Evolutionary conservation across 768 basidiomycete species (phyloP), one percentile per base, ranked within the genome.

Genomic region (Gymnopilus dilepis): DNA sequence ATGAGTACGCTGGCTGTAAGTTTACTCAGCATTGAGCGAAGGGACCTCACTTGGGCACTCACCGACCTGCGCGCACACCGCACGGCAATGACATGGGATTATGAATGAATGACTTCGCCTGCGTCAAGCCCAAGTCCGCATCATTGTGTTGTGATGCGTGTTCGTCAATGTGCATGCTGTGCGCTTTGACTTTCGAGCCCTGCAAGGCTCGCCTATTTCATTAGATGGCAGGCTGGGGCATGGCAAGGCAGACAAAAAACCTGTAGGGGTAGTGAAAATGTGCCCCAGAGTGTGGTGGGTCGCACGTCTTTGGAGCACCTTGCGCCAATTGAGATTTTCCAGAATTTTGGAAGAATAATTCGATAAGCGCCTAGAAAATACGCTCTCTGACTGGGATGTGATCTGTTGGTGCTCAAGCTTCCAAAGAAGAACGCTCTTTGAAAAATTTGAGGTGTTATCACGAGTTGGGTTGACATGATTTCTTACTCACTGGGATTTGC

Each of bases 31-130:
- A 50, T 28, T n/a, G n/a, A 50, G 47, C 47, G 47, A 50, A 9
- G 28, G 15, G 47, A 50, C 8, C 47, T 50, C 47, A 50, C 47
- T 50, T 50, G 47, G 11, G 15, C 28, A 48, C 45, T 17, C 45
- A 30, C 45, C 45, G 45, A 48, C 45, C 24, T 17, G 47, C n/a
- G 30, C 47, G 28, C 30, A 31, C 47, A 17, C 47, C 47, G 47
- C 47, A 50, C 47, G 47, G 47, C 28, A 6, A 50, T 50, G 47
- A 48, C 45, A 28, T 48, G 40, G n/a, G 8, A 41, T 41, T n/a
- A 17, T 17, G 40, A 41, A 17, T 17, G 15, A 21, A 17, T 3
- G 7, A 17, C 19, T 6, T 21, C n/a, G n/a, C n/a, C n/a, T 45
- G 45, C 1, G 45, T 28, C 13, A 28, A 28, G 13, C 47, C 28